These are phyloP conservation scores for Neurospora discreta DNA, from an alignment of 495 filamentous ascomycete genomes.

Conservation along the genomic window DNA sequence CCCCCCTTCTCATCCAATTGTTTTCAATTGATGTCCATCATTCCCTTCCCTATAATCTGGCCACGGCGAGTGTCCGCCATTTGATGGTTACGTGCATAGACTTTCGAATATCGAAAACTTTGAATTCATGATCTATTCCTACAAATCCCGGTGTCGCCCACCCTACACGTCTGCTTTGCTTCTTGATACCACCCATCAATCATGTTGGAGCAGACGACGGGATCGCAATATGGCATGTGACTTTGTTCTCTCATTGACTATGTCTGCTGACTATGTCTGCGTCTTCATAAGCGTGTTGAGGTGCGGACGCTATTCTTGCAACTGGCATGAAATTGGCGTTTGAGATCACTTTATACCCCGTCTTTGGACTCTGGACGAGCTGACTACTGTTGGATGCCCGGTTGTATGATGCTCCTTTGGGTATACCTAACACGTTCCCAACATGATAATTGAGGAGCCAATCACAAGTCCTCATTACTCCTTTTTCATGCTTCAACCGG, in stretches of 20 bases:
- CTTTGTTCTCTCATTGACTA: background rate
- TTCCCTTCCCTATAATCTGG: background rate
- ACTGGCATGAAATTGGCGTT: background rate
- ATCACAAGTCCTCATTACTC: background rate
- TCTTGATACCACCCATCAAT: background rate
- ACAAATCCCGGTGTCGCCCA: background rate
- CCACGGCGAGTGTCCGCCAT: background rate
- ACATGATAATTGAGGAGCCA: background rate
- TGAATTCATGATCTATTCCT: background rate
- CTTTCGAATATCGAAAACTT: background rate
- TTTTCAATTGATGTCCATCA: background rate
- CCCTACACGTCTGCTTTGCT: background rate
- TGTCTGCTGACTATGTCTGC: background rate
- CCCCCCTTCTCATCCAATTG: too few relatives aligned
- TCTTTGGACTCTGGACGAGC: background rate
- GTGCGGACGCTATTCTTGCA: background rate
- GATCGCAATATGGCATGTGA: background rate
- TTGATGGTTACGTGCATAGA: background rate
- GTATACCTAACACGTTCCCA: background rate
- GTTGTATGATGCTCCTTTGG: background rate
- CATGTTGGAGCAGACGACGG: background rate
- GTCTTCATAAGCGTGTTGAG: background rate
- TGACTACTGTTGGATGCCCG: background rate
- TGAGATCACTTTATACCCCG: background rate
- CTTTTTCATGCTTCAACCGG: background rate